Conservation (phyloP, 495 filamentous ascomycete genomes). For the Neurospora tetraspora region DNA sequence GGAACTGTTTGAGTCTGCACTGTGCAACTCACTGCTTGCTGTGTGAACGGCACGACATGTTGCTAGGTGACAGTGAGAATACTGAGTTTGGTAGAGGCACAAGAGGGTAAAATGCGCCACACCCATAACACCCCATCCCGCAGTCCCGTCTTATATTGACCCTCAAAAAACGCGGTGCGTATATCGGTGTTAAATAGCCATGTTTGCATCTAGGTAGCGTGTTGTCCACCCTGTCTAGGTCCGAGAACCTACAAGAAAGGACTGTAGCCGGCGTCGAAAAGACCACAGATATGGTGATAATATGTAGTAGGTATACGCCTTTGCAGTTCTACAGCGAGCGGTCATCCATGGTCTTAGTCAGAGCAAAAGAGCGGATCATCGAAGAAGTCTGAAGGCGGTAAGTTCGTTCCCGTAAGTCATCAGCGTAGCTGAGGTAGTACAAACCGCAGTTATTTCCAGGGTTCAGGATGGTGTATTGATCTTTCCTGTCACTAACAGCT, state of each 20-base stretch:
- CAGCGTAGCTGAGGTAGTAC: background rate
- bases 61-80: background rate
- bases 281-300: background rate
- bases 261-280: background rate
- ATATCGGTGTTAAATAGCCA: background rate
- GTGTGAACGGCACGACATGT: background rate
- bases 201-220: background rate
- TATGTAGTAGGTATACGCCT: background rate
- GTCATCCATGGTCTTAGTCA: background rate
- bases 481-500: background rate
- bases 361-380: background rate
- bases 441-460: background rate
- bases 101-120: background rate
- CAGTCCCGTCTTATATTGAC: background rate
- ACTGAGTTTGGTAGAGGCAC: background rate
- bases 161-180: background rate
- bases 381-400: background rate
- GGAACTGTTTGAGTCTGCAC: background rate
- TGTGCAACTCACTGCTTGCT: background rate
- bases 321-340: background rate
- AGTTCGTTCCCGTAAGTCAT: background rate
- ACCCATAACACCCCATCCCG: background rate
- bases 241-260: background rate
- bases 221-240: background rate
- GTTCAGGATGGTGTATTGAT: background rate